Percentiles rank a stretch among this genome's conserved stretches.
phyloP scores from a whole-genome alignment of 2,329 filamentous ascomycete species.

The Arthrobotrys musiformis region DNA sequence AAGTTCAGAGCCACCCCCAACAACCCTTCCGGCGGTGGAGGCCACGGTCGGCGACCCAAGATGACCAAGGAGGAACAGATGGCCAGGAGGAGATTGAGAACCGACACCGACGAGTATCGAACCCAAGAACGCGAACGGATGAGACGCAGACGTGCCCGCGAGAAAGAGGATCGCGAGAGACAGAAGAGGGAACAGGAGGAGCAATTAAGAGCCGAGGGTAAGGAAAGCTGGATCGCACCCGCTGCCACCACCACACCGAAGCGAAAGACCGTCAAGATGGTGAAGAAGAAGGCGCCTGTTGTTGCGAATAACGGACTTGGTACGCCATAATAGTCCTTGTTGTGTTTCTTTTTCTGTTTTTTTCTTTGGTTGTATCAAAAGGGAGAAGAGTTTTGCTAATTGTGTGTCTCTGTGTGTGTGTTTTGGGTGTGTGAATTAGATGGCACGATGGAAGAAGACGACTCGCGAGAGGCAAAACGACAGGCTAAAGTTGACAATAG shows the following conservation, averaged over 20 bases:
- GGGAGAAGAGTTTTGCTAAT: conserved; percentile 4
- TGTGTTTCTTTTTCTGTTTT: background rate
- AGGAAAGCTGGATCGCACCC: conserved; percentile 55
- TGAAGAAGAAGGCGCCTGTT: conserved; percentile 55
- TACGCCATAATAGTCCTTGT: conserved; percentile 35
- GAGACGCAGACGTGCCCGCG: conserved; percentile 42
- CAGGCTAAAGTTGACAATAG: conserved; percentile 51
- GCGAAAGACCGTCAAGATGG: conserved; percentile 49
- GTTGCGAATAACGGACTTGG: conserved; percentile 43
- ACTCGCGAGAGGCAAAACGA: conserved; percentile 40
- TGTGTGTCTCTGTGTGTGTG: no score
- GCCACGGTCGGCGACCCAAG: conserved; percentile 45
- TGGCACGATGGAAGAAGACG: conserved; percentile 33
- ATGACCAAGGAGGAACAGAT: conserved; percentile 55
- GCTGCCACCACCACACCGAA: conserved; percentile 41
- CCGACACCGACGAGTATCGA: conserved; percentile 52
- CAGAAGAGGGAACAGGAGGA: conserved; percentile 47
- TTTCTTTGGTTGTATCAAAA: background rate
- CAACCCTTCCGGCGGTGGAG: conserved; percentile 27
- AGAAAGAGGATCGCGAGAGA: conserved; percentile 47
- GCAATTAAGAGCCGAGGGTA: conserved; percentile 51
- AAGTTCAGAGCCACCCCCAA: conserved; percentile 50
- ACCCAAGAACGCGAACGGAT: conserved; percentile 53
- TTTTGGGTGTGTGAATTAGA: background rate
- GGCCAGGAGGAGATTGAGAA: conserved; percentile 43